Evolutionary conservation across 371 early-diverging fungal species (phyloP), one percentile per base, ranked within the genome.

Genomic region (Mucor velutinosus): DNA sequence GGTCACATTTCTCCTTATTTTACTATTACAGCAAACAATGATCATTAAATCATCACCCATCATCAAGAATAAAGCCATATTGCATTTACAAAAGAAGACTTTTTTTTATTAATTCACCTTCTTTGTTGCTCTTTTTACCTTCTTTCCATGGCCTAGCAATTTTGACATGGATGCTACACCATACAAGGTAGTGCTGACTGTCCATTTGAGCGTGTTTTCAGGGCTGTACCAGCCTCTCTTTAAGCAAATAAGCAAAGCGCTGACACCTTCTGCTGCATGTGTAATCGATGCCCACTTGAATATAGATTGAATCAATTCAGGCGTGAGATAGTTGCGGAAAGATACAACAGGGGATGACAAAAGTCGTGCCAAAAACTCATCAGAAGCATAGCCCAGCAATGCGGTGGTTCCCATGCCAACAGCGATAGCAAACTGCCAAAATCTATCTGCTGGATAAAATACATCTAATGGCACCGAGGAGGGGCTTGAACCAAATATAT

Each of bases 201-300:
- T 75, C 82, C 82, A 82, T 47, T 78, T 82, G 25, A 72, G 3
- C 0, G 61, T 67, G 60, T 77, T 82, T 10, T 60, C 3, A 23
- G 76, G 73, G 15, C 74, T 66, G 57, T 82, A 82, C 79, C 79
- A 82, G 11, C 75, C 69, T 58, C 82, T 69, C 25, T 73, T 69
- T n/a, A 76, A 45, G 69, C 82, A 82, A 6, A 69, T 72, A 2
- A 41, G 43, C 3, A 79, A 56, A 15, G 76, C 71, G 17, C 69
- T 62, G 3, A 60, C 3, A 14, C 65, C 65, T 58, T 78, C 78
- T 10, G 57, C 19, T 4, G 60, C 21, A 49, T 82, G 82, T 7
- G 69, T 27, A 14, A 58, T 57, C 17, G 65, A 21, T 12, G 67
- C 65, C 19, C 41, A 49, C 23, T 51, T n/a, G 29, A 70, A 70